A percentile compares a stretch with the other conserved stretches of the same genome.
phyloP scores from a whole-genome alignment of 202 grass and related monocot species.

The Alloteropsis angusta region DNA sequence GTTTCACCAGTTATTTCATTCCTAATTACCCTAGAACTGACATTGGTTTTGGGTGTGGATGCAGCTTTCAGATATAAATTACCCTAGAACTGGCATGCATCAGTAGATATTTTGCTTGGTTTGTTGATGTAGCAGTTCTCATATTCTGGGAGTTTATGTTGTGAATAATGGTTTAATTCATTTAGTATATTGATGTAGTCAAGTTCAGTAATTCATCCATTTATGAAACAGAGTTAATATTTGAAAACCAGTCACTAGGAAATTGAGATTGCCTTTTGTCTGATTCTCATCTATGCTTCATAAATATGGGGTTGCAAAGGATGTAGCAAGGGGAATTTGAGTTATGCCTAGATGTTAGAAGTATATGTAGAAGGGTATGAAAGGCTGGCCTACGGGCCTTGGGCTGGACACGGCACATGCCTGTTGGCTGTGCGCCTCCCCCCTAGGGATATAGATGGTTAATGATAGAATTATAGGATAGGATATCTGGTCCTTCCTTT shows the following conservation, averaged over 20 bases:
- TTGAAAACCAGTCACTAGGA: background rate
- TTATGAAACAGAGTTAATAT: background rate
- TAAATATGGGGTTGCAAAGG: background rate
- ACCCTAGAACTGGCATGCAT: background rate
- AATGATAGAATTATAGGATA: too few species aligned
- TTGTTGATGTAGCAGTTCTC: background rate
- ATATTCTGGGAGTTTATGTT: background rate
- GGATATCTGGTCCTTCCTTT: too few species aligned
- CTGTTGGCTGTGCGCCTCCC: too few species aligned
- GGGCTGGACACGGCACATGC: too few species aligned
- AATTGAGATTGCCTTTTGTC: background rate
- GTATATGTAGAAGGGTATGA: too few species aligned
- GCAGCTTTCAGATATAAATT: constrained; percentile 14
- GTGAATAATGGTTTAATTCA: background rate
- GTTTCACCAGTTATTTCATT: background rate
- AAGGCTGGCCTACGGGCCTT: too few species aligned
- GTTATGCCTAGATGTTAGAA: background rate
- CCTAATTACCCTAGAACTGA: background rate
- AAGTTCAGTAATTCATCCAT: background rate
- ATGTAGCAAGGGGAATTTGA: background rate
- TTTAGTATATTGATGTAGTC: background rate
- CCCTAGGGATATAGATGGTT: too few species aligned
- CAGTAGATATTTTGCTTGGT: background rate
- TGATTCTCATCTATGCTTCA: background rate
- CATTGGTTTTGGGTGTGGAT: background rate